Conservation (phyloP, 768 basidiomycete species). For the Gyrodon lividus region DNA sequence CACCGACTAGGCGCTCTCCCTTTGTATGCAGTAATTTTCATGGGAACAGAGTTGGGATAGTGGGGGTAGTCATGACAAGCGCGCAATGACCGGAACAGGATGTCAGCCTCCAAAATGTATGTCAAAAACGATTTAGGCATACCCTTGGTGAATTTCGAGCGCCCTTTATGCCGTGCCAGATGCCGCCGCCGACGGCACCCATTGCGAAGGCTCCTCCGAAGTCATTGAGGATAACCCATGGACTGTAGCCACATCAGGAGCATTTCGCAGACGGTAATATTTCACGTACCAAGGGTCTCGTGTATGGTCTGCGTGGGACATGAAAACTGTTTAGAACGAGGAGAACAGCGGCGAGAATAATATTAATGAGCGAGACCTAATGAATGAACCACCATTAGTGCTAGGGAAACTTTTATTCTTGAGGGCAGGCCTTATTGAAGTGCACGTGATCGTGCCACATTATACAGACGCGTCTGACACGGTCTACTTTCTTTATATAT, state of each 20-base stretch:
- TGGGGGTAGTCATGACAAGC: neutral
- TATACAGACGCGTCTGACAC: conserved; percentile 25
- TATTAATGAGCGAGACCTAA: neutral
- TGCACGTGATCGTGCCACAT: conserved; percentile 33
- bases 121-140: conserved; percentile 27
- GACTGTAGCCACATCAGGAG: conserved; percentile 48
- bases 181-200: conserved; percentile 96
- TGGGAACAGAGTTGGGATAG: neutral
- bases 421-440: conserved; percentile 29
- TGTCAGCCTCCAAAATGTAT: neutral
- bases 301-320: conserved; percentile 92
- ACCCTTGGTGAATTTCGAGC: conserved; percentile 95
- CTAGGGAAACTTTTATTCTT: conserved; percentile 23
- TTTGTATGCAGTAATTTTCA: conserved; percentile 28
- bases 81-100: neutral
- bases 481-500: conserved; percentile 11
- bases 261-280: neutral
- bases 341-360: neutral
- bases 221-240: conserved; percentile 98
- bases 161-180: conserved; percentile 99
- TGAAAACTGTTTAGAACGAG: conserved; percentile 28
- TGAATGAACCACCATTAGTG: neutral
- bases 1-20: conserved; percentile 94
- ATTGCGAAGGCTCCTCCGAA: conserved; percentile 97
- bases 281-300: conserved; percentile 80